Percentiles rank a stretch among this genome's conserved stretches.
These are phyloP conservation scores for Oryza longistaminata DNA, from an alignment of 176 grass and related monocot genomes.

Conservation along the genomic window DNA sequence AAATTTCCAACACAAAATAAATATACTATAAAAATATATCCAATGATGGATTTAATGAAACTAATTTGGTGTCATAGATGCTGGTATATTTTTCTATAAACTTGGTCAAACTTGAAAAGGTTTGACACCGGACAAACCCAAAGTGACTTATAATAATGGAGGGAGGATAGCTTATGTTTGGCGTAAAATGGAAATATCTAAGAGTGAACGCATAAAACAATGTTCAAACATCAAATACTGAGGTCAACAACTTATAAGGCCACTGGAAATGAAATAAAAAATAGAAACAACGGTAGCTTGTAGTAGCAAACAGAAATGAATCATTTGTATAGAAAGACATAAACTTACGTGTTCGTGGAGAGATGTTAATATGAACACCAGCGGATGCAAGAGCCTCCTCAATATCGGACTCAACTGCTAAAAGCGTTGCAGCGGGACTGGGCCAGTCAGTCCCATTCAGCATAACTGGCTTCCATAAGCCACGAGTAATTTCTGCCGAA, in stretches of 20 bases:
- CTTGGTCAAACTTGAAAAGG: no score
- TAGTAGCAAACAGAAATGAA: slow-evolving; percentile 5
- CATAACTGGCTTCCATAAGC: slow-evolving; percentile 72
- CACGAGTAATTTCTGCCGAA: slow-evolving; percentile 75
- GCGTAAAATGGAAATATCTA: not conserved
- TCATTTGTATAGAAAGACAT: not conserved
- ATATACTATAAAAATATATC: no score
- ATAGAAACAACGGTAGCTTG: not conserved
- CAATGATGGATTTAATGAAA: no score
- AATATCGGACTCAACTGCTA: slow-evolving; percentile 62
- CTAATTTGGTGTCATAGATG: no score
- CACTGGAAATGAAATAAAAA: not conserved
- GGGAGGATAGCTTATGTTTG: not conserved
- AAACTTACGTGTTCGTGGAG: slow-evolving; percentile 48
- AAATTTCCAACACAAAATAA: no score
- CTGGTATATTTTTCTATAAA: no score
- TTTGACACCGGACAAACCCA: no score
- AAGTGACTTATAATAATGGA: no score
- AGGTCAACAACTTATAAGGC: not conserved
- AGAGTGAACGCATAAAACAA: not conserved
- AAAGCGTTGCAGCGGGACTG: slow-evolving; percentile 59
- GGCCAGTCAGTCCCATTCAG: slow-evolving; percentile 87
- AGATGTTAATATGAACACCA: slow-evolving; percentile 70
- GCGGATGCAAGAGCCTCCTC: slow-evolving; percentile 80
- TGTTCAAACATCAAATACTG: not conserved